Conservation (phyloP, 805 yeast species). For the Metschnikowia arizonensis region DNA sequence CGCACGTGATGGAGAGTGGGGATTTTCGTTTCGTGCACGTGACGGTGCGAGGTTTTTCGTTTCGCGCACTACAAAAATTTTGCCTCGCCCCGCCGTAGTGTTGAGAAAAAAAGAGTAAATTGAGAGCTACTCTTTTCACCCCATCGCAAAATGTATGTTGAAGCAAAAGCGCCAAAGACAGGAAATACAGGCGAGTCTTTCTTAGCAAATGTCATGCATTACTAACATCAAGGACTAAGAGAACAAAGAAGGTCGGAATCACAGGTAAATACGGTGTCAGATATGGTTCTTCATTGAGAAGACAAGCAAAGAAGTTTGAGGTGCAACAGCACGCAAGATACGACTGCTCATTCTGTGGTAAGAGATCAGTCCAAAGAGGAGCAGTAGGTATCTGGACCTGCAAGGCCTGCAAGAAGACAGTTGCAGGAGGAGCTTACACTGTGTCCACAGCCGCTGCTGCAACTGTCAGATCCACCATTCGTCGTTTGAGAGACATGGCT, state of each 20-base stretch:
- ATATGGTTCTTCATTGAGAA: conserved; percentile 99
- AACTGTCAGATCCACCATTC: conserved; percentile 99
- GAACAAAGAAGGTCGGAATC: conserved; percentile 99
- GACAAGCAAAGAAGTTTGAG: conserved; percentile 99
- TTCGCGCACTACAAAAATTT: conserved; percentile 15
- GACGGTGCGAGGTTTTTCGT: conserved; percentile 2
- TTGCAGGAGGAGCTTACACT: conserved; percentile 99
- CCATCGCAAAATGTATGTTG: conserved; percentile 22
- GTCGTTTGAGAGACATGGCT: conserved; percentile 99
- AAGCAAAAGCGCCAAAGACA: too few species aligned
- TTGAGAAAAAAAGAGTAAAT: conserved; percentile 9
- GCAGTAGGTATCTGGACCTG: conserved; percentile 99
- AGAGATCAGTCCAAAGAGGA: conserved; percentile 95
- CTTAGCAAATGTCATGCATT: too few species aligned
- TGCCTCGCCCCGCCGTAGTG: conserved; percentile 3
- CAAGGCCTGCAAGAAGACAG: conserved; percentile 89
- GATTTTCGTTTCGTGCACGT: too few species aligned
- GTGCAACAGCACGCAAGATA: conserved; percentile 98
- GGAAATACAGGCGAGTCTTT: too few species aligned
- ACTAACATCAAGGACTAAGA: conserved; percentile 85
- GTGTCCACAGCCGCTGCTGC: conserved; percentile 99
- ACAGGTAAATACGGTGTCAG: conserved; percentile 99
- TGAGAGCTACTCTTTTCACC: conserved; percentile 8
- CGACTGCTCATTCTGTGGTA: conserved; percentile 99
- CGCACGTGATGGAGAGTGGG: too few species aligned